Evolutionary conservation across 352 stramenopile species (phyloP).

Genomic region (Phytopythium helicoides): DNA sequence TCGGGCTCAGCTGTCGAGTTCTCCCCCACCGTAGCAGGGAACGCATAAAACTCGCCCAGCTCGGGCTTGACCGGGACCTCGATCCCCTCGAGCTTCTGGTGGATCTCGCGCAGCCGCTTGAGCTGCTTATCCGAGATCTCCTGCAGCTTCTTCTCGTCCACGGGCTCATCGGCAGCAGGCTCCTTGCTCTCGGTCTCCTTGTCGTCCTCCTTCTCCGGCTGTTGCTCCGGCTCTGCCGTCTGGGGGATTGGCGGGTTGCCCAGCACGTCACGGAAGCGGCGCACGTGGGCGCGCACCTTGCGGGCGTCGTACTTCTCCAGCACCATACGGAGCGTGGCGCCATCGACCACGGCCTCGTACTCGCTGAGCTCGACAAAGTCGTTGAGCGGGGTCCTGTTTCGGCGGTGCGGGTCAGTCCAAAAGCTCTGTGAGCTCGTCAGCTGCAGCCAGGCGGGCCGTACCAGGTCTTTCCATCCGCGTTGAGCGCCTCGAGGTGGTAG

Average conservation of each 20-base stretch:
- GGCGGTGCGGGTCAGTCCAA: neutral
- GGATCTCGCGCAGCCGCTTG: constrained; percentile 76
- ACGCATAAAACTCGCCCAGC: constrained; percentile 70
- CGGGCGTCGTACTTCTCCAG: constrained; percentile 86
- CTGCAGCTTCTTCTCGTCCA: constrained; percentile 58
- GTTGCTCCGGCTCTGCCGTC: constrained; percentile 9
- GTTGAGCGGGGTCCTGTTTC: constrained; percentile 55
- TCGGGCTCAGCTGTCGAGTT: constrained; percentile 6
- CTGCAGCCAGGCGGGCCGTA: constrained; percentile 1
- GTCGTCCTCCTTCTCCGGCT: constrained; percentile 8
- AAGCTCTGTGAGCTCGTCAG: neutral
- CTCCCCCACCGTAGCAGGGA: constrained; percentile 16
- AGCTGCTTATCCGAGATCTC: constrained; percentile 81
- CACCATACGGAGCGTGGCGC: constrained; percentile 70
- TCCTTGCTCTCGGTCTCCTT: constrained; percentile 14
- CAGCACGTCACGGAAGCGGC: constrained; percentile 80
- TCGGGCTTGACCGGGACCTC: constrained; percentile 60
- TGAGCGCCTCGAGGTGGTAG: constrained; percentile 74
- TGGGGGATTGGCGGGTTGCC: constrained; percentile 84
- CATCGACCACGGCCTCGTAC: constrained; percentile 69
- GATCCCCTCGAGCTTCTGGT: constrained; percentile 77
- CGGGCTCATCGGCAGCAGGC: constrained; percentile 7
- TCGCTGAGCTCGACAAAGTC: constrained; percentile 86
- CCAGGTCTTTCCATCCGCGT: constrained; percentile 22
- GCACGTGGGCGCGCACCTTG: constrained; percentile 80